Conservation (phyloP, 1,139 yeast genomes). For the Petasospora fabianii region DNA sequence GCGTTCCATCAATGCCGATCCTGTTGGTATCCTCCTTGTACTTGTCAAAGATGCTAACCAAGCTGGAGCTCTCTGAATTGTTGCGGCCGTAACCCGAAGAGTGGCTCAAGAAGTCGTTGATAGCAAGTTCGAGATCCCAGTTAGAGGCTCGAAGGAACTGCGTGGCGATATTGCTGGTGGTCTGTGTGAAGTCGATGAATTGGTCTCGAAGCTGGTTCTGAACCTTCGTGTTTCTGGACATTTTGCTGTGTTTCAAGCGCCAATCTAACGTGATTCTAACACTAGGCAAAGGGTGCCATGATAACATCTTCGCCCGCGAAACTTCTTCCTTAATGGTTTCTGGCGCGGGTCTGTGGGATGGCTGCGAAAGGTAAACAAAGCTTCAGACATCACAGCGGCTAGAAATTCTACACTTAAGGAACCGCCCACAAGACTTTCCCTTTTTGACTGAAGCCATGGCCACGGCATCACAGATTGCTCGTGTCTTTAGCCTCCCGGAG, state of each 20-base stretch:
- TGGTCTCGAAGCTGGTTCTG: conserved; percentile 27
- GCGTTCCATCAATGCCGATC: conserved; percentile 74
- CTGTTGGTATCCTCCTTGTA: conserved; percentile 28
- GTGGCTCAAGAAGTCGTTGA: conserved; percentile 24
- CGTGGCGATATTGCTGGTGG: conserved; percentile 23
- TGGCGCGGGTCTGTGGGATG: no score
- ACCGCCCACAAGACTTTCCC: background rate
- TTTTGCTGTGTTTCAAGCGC: conserved; percentile 1
- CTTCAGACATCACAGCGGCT: background rate
- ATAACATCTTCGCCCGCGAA: no score
- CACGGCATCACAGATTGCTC: background rate
- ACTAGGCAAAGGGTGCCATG: no score
- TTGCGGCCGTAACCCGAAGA: conserved; percentile 15
- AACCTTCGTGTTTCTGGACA: conserved; percentile 19
- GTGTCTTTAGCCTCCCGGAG: conserved; percentile 18
- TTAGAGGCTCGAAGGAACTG: conserved; percentile 19
- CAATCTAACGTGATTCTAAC: background rate
- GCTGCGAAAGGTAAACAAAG: conserved; percentile 6
- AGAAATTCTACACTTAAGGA: background rate
- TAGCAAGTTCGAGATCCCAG: conserved; percentile 27
- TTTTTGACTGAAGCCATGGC: background rate
- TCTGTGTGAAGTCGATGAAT: conserved; percentile 27
- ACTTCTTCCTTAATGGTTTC: no score
- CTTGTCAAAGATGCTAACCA: conserved; percentile 18
- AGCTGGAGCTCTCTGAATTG: conserved; percentile 15